Conservation (phyloP, 2,329 filamentous ascomycete species). For the Exophiala dermatitidis region DNA sequence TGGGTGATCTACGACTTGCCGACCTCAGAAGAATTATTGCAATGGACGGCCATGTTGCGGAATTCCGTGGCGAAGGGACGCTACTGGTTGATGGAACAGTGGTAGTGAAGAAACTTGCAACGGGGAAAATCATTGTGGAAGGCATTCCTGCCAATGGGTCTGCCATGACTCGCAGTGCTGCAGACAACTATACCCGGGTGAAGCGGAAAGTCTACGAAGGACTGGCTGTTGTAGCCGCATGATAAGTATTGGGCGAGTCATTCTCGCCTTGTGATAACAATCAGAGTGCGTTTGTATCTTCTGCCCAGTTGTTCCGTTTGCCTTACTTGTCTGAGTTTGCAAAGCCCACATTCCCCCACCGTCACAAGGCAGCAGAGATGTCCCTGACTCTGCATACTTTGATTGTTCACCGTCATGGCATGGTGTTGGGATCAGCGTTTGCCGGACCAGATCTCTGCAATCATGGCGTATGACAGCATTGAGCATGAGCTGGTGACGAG, state of each 20-base stretch:
- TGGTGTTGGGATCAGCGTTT: neutral
- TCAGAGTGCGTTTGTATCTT: neutral
- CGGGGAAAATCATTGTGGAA: slow-evolving; percentile 84
- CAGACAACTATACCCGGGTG: slow-evolving; percentile 74
- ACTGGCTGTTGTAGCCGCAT: slow-evolving; percentile 78
- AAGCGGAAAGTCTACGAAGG: slow-evolving; percentile 89
- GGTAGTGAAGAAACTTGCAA: slow-evolving; percentile 77
- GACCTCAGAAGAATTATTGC: slow-evolving; percentile 82
- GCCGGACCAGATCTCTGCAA: neutral
- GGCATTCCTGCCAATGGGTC: slow-evolving; percentile 54
- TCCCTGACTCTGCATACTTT: neutral
- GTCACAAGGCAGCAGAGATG: neutral
- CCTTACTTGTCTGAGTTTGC: neutral
- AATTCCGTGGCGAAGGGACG: slow-evolving; percentile 89
- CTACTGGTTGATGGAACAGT: slow-evolving; percentile 83
- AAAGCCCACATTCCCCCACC: neutral
- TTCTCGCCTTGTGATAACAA: neutral
- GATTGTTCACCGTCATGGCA: neutral
- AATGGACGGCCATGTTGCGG: slow-evolving; percentile 71
- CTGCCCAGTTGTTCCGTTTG: neutral
- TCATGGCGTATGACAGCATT: neutral
- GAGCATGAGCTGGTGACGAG: neutral
- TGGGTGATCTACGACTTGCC: slow-evolving; percentile 83
- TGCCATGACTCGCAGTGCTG: slow-evolving; percentile 42
- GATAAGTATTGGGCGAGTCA: slow-evolving; percentile 35